A percentile compares a stretch with the other conserved stretches of the same genome.
These are phyloP conservation scores for Kwoniella botswanensis DNA, from an alignment of 768 basidiomycete species.

Conservation along the genomic window DNA sequence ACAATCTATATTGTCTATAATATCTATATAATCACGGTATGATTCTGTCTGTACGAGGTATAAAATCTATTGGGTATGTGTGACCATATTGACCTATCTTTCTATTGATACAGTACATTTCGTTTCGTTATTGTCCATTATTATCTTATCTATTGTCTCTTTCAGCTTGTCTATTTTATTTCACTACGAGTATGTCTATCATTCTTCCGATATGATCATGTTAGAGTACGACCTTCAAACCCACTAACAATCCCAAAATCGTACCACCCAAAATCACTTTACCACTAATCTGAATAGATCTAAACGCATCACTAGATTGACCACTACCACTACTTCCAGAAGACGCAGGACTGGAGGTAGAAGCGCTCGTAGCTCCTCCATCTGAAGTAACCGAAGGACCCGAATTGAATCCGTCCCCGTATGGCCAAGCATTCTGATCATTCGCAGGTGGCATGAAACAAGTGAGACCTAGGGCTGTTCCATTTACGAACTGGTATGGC, in stretches of 20 bases:
- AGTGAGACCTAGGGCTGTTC: slow-evolving; percentile 42
- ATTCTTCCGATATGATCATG: not conserved
- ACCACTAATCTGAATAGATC: not conserved
- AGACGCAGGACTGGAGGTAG: not conserved
- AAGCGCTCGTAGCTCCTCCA: not conserved
- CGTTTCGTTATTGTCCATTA: not conserved
- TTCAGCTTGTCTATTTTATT: too few relatives aligned
- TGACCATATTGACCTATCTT: not conserved
- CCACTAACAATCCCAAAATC: not conserved
- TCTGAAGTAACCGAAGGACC: not conserved
- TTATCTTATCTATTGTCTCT: not conserved
- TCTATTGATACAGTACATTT: not conserved
- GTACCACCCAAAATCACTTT: not conserved
- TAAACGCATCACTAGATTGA: slow-evolving; percentile 3
- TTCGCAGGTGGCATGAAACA: slow-evolving; percentile 40
- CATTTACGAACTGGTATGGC: slow-evolving; percentile 33
- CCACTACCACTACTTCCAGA: not conserved
- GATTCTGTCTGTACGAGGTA: too few relatives aligned
- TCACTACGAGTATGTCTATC: too few relatives aligned
- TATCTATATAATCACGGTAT: too few relatives aligned
- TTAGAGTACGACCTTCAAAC: not conserved
- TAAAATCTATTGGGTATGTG: too few relatives aligned
- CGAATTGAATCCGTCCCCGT: slow-evolving; percentile 33
- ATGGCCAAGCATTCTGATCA: slow-evolving; percentile 36
- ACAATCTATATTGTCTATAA: too few relatives aligned